Evolutionary conservation across 345 rosid species (phyloP).

Genomic region (Populus ilicifolia): DNA sequence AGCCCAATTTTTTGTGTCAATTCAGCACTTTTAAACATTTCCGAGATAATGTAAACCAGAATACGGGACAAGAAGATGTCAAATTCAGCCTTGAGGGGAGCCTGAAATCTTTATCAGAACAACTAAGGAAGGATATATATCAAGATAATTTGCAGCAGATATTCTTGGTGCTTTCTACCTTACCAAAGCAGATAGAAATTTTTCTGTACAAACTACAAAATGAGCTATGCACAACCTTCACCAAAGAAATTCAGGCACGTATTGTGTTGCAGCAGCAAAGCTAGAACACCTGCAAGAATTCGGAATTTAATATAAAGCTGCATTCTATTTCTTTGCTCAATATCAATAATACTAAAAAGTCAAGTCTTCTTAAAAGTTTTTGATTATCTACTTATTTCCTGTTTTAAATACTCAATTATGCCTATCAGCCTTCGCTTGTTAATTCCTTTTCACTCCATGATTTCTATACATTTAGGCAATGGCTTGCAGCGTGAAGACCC

Average conservation of each 20-base stretch:
- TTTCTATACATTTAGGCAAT: conserved; percentile 38
- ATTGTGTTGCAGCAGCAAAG: background rate
- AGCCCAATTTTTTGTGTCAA: conserved; percentile 6
- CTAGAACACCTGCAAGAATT: conserved; percentile 1
- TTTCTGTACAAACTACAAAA: conserved; percentile 45
- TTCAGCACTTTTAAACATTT: conserved; percentile 18
- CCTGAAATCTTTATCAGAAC: conserved; percentile 63
- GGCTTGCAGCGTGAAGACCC: conserved; percentile 27
- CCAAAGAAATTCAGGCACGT: conserved; percentile 59
- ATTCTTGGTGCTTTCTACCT: conserved; percentile 39
- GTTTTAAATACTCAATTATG: background rate
- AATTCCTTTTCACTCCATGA: background rate
- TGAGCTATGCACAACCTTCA: conserved; percentile 46
- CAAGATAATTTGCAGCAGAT: conserved; percentile 54
- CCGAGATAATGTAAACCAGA: conserved; percentile 42
- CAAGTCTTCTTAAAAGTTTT: background rate
- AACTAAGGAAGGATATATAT: conserved; percentile 39
- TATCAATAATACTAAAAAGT: background rate
- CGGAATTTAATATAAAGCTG: background rate
- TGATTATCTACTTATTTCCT: background rate
- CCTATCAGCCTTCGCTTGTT: background rate
- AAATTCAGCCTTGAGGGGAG: conserved; percentile 55
- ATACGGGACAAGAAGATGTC: conserved; percentile 57
- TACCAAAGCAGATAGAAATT: conserved; percentile 58
- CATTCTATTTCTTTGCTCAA: background rate